Evolutionary conservation across 306 rosid genomes (phyloP).

Genomic region (Vigna radiata): DNA sequence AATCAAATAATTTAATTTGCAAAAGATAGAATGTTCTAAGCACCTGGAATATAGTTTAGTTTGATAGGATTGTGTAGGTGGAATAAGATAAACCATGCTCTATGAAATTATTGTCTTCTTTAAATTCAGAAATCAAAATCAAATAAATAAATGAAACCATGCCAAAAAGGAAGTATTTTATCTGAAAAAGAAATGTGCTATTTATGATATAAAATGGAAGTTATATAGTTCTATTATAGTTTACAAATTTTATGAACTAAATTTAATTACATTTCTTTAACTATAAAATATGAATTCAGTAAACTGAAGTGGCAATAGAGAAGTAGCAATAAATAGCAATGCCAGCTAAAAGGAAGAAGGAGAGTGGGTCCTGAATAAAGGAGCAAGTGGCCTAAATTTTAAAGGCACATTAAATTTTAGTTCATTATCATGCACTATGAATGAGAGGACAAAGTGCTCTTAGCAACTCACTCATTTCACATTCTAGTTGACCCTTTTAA

Average conservation of each 20-base stretch:
- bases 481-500: too few species aligned
- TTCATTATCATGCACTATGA: not conserved
- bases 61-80: not conserved
- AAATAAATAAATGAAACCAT: not conserved
- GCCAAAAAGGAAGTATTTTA: not conserved
- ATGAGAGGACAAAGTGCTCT: too few species aligned
- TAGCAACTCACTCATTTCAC: too few species aligned
- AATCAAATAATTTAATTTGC: not conserved
- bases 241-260: too few species aligned
- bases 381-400: slow-evolving; percentile 27
- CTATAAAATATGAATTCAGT: not conserved
- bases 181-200: too few species aligned
- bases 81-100: not conserved
- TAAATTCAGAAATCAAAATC: not conserved
- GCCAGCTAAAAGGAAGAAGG: not conserved
- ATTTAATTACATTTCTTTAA: too few species aligned
- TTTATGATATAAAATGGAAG: too few species aligned
- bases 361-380: not conserved
- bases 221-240: too few species aligned
- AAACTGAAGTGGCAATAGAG: not conserved
- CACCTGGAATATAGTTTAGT: not conserved
- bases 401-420: not conserved
- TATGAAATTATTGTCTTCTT: not conserved
- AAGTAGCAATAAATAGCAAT: slow-evolving; percentile 18
- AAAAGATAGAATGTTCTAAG: not conserved